Conservation (phyloP, 2,329 filamentous ascomycete genomes). For the Aureobasidium pullulans region DNA sequence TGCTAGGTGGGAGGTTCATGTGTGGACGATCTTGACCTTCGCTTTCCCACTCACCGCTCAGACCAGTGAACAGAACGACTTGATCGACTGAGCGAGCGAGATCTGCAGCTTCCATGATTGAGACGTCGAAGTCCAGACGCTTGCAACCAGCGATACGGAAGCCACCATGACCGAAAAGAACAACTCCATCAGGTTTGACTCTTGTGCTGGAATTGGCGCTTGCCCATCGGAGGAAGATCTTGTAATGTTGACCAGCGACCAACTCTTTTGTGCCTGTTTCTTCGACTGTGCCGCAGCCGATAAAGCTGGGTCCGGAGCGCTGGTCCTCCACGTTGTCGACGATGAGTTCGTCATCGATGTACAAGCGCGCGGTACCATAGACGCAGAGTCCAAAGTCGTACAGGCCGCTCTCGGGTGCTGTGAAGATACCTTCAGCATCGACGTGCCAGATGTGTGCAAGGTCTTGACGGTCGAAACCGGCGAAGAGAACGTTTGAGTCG, state of each 20-base stretch:
- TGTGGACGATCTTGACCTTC: conserved; percentile 57
- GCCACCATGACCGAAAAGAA: not conserved
- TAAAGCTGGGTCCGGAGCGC: conserved; percentile 54
- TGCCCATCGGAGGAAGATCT: not conserved
- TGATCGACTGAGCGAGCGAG: conserved; percentile 59
- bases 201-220: not conserved
- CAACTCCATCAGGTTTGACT: not conserved
- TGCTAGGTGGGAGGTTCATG: conserved; percentile 47
- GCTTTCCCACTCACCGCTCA: conserved; percentile 12
- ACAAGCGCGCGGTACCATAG: conserved; percentile 30
- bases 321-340: conserved; percentile 40
- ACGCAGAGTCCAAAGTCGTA: conserved; percentile 61
- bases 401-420: conserved; percentile 51
- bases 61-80: conserved; percentile 63
- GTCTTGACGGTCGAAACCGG: conserved; percentile 32
- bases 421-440: conserved; percentile 49
- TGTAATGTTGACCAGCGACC: not conserved
- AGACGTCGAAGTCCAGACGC: not conserved
- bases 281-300: conserved; percentile 57
- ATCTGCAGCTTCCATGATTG: conserved; percentile 46
- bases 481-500: conserved; percentile 42
- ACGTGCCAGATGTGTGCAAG: conserved; percentile 30
- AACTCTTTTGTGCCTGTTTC: conserved; percentile 47
- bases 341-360: conserved; percentile 26
- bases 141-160: conserved; percentile 2